Evolutionary conservation across 768 basidiomycete genomes (phyloP).

Genomic region (Tricholoma hemisulphureum): DNA sequence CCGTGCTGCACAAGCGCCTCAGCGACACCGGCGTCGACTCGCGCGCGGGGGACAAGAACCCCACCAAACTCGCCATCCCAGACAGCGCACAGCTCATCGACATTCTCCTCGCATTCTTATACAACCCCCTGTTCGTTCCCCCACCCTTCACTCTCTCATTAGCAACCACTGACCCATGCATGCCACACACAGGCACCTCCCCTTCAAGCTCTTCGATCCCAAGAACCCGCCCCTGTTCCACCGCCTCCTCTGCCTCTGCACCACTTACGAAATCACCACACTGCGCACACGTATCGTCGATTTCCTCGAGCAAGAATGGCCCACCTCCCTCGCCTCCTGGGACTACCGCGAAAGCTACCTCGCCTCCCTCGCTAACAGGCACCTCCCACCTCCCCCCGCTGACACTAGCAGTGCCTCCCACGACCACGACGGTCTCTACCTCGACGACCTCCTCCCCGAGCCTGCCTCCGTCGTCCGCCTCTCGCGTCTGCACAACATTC

Average conservation of each 20-base stretch:
- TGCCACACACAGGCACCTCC: background rate
- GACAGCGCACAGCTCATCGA: background rate
- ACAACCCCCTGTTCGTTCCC: background rate
- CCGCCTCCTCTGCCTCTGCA: background rate
- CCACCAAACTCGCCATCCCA: background rate
- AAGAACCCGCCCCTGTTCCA: background rate
- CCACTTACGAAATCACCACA: background rate
- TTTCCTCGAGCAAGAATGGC: background rate
- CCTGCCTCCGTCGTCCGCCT: constrained; percentile 1
- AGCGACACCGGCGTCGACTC: too few relatives aligned
- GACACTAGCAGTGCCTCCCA: background rate
- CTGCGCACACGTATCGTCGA: background rate
- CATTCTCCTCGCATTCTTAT: background rate
- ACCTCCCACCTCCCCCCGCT: background rate
- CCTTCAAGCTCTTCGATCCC: background rate
- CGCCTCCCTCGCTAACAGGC: background rate
- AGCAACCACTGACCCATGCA: too few relatives aligned
- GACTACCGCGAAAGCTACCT: background rate
- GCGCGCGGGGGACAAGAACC: background rate
- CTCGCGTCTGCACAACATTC: constrained; percentile 1
- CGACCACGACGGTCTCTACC: constrained; percentile 1
- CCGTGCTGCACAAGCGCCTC: background rate
- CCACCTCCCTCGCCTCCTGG: background rate
- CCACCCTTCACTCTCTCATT: too few relatives aligned
- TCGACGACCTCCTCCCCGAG: constrained; percentile 1